phyloP scores from a whole-genome alignment of 257 asterid species.

The Asclepias syriaca region DNA sequence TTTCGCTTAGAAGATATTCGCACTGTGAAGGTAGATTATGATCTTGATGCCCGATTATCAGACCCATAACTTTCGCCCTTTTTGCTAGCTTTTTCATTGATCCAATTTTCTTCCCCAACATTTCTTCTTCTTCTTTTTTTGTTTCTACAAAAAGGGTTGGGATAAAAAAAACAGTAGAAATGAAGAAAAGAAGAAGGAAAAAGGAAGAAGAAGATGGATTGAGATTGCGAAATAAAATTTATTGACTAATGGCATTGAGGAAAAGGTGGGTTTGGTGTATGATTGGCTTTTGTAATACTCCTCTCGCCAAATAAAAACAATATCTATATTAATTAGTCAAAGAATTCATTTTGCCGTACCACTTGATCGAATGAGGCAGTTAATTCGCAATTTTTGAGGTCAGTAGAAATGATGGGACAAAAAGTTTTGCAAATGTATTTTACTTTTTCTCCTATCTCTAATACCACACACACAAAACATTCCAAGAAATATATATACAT shows the following conservation, averaged over 20 bases:
- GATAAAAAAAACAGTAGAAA: background rate
- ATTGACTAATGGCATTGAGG: background rate
- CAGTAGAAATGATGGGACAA: background rate
- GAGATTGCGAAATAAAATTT: background rate
- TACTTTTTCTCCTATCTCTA: too few species aligned
- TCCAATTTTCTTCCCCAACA: slow-evolving; percentile 64
- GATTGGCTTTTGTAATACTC: slow-evolving; percentile 11
- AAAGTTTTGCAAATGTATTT: background rate
- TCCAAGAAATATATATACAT: too few species aligned
- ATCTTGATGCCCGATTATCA: background rate
- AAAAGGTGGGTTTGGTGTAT: background rate
- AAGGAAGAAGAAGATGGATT: background rate
- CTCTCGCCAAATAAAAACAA: background rate
- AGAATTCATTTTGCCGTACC: background rate
- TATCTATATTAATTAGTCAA: too few species aligned
- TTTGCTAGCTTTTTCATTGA: slow-evolving; percentile 63
- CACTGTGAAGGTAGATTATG: slow-evolving; percentile 10
- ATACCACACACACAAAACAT: too few species aligned
- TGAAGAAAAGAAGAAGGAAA: background rate
- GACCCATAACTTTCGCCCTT: slow-evolving; percentile 34
- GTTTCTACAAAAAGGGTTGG: background rate
- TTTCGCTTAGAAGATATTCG: slow-evolving; percentile 37
- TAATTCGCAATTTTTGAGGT: background rate
- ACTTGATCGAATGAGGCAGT: background rate
- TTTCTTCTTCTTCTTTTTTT: background rate